phyloP scores from a whole-genome alignment of 495 filamentous ascomycete species.

The Pyronema domesticum region DNA sequence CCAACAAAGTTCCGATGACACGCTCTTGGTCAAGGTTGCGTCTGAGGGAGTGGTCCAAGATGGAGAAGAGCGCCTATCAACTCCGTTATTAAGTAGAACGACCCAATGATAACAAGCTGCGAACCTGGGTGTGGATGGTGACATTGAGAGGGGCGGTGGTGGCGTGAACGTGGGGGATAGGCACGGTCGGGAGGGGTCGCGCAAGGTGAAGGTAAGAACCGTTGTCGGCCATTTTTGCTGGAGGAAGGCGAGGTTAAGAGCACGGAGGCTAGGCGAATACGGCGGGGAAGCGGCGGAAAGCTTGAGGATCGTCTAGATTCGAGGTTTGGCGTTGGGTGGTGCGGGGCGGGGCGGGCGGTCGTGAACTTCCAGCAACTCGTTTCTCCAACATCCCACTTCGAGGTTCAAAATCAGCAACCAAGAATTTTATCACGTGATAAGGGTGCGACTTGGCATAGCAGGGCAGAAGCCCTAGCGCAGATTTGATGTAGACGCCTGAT shows the following conservation, averaged over 20 bases:
- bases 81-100: conserved; percentile 1
- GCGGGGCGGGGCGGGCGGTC: background rate
- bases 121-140: conserved; percentile 82
- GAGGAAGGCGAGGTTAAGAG: background rate
- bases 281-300: background rate
- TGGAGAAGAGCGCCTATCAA: conserved; percentile 73
- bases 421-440: background rate
- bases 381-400: background rate
- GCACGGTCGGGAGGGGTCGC: conserved; percentile 65
- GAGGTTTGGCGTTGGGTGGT: background rate
- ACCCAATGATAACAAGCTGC: background rate
- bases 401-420: background rate
- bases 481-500: too few species aligned
- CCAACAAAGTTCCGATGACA: conserved; percentile 89
- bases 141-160: conserved; percentile 81
- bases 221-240: conserved; percentile 50
- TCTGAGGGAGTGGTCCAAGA: conserved; percentile 90
- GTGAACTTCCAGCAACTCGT: background rate
- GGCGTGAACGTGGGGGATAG: conserved; percentile 42
- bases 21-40: conserved; percentile 76
- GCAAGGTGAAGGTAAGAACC: conserved; percentile 87
- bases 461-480: background rate
- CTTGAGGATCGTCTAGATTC: background rate
- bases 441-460: conserved; percentile 1
- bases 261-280: background rate